phyloP scores from a whole-genome alignment of 768 basidiomycete genomes.

The Kwoniella pini region DNA sequence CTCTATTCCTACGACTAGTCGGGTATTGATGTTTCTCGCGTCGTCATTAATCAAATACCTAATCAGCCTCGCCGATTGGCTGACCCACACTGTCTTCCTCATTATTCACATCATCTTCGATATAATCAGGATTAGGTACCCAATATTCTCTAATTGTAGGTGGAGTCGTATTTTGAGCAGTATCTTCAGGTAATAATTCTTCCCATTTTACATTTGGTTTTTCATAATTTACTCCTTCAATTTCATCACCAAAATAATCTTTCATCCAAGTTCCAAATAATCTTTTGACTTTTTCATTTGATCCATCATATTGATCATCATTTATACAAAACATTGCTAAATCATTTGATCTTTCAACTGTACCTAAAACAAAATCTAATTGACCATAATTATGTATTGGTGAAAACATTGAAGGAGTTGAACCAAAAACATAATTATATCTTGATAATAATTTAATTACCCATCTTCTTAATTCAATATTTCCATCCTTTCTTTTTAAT shows the following conservation, averaged over 20 bases:
- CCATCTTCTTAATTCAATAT: slow-evolving; percentile 39
- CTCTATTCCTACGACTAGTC: too few relatives aligned
- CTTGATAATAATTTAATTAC: slow-evolving; percentile 46
- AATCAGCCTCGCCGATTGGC: too few relatives aligned
- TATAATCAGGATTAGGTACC: not conserved
- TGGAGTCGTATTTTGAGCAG: not conserved
- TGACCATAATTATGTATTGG: slow-evolving; percentile 27
- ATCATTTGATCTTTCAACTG: slow-evolving; percentile 21
- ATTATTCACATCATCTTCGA: not conserved
- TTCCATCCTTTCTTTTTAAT: slow-evolving; percentile 10
- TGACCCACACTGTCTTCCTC: too few relatives aligned
- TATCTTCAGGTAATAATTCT: slow-evolving; percentile 6
- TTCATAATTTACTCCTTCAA: slow-evolving; percentile 25
- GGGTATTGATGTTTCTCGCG: too few relatives aligned
- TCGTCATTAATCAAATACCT: too few relatives aligned
- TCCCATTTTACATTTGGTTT: slow-evolving; percentile 13
- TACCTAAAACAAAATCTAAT: slow-evolving; percentile 8
- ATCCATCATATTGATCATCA: slow-evolving; percentile 42
- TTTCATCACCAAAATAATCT: slow-evolving; percentile 29
- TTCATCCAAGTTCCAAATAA: slow-evolving; percentile 41
- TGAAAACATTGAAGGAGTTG: slow-evolving; percentile 37
- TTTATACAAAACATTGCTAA: slow-evolving; percentile 48
- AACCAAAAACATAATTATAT: slow-evolving; percentile 48
- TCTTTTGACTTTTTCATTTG: not conserved
- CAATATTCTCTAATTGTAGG: not conserved